Conservation (phyloP, 805 yeast species). For the Candida argentea region DNA sequence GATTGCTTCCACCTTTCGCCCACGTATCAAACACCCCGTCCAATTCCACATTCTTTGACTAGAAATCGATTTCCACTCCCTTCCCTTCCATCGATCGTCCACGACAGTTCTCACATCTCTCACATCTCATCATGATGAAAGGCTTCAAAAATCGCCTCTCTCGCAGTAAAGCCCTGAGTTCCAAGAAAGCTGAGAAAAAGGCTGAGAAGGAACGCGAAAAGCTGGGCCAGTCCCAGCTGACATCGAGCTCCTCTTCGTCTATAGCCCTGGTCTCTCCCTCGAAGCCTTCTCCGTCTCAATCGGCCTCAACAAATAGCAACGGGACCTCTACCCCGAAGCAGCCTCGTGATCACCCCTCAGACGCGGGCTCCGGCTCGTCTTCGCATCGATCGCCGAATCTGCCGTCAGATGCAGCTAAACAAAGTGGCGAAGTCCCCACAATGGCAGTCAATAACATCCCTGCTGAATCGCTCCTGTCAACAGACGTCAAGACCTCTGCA, state of each 20-base stretch:
- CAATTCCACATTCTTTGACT: neutral
- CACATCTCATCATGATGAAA: constrained; percentile 50
- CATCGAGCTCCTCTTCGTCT: too few species aligned
- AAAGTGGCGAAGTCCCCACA: too few species aligned
- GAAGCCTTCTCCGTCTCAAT: too few species aligned
- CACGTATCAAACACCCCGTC: neutral
- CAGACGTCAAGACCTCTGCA: constrained; percentile 3
- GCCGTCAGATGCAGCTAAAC: too few species aligned
- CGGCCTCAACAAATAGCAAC: constrained; percentile 23
- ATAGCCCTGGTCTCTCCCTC: too few species aligned
- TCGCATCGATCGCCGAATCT: too few species aligned
- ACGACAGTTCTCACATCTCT: neutral
- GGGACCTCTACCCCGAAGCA: constrained; percentile 16
- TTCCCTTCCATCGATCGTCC: neutral
- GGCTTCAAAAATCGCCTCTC: constrained; percentile 54
- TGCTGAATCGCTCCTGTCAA: constrained; percentile 5
- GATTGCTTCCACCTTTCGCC: too few species aligned
- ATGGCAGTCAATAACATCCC: constrained; percentile 3
- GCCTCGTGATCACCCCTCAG: too few species aligned
- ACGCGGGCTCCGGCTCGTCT: too few species aligned
- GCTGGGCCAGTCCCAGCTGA: constrained; percentile 22
- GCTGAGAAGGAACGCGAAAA: constrained; percentile 17
- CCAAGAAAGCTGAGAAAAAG: constrained; percentile 29
- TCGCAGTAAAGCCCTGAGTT: constrained; percentile 26
- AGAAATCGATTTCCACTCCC: neutral